Conservation (phyloP, 805 yeast genomes). For the Wickerhamiella bombiphila region DNA sequence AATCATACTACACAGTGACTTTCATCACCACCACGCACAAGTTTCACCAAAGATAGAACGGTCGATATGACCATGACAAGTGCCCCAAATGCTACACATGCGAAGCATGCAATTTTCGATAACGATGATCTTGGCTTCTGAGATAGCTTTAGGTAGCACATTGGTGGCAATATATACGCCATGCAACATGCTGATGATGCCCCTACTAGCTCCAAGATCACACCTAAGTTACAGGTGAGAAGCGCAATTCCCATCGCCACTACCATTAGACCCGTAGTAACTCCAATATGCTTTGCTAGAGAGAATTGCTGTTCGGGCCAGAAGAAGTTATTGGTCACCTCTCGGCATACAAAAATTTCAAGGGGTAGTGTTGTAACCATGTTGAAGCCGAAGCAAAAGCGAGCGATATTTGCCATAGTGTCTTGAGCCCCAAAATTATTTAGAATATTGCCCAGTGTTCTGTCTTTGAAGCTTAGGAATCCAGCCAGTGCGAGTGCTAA, state of each 20-base stretch:
- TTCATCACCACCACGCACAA: slow-evolving; percentile 18
- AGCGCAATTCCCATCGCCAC: slow-evolving; percentile 63
- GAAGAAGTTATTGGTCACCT: slow-evolving; percentile 57
- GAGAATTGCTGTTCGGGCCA: slow-evolving; percentile 20
- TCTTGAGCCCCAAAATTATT: slow-evolving; percentile 76
- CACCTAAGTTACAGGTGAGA: slow-evolving; percentile 76
- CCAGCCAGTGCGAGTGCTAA: slow-evolving; percentile 69
- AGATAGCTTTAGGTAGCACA: slow-evolving; percentile 60
- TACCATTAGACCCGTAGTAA: slow-evolving; percentile 53
- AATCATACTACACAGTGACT: slow-evolving; percentile 1
- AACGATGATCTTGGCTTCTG: slow-evolving; percentile 21
- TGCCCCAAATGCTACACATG: slow-evolving; percentile 57
- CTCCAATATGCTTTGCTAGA: slow-evolving; percentile 35
- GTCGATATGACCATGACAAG: slow-evolving; percentile 72
- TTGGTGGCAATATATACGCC: slow-evolving; percentile 86
- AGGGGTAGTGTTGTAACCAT: slow-evolving; percentile 87
- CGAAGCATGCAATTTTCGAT: slow-evolving; percentile 40
- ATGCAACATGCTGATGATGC: slow-evolving; percentile 84
- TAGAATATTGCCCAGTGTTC: slow-evolving; percentile 73
- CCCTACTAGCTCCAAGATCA: slow-evolving; percentile 78
- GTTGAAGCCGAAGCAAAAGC: slow-evolving; percentile 81
- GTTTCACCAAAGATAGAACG: slow-evolving; percentile 45
- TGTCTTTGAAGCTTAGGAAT: slow-evolving; percentile 53
- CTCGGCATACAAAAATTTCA: slow-evolving; percentile 81
- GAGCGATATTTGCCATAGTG: slow-evolving; percentile 63